Evolutionary conservation across 257 asterid genomes (phyloP).

Genomic region (Cordia subcordata): DNA sequence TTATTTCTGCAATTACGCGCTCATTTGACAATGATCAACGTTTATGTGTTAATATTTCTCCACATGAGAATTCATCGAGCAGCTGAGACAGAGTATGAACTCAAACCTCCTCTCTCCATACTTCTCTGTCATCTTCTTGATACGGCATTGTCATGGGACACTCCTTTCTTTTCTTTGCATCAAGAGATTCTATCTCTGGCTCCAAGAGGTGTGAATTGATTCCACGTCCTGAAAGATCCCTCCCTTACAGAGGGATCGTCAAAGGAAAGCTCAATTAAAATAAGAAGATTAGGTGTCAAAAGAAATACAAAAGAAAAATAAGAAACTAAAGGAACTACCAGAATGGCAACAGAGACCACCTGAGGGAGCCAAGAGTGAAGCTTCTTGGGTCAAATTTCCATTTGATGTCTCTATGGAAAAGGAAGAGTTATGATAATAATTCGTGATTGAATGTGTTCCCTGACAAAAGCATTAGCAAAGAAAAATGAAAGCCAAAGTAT

Average conservation of each 20-base stretch:
- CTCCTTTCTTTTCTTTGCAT: constrained; percentile 29
- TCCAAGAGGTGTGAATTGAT: constrained; percentile 26
- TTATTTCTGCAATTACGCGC: no score
- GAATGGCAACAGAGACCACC: constrained; percentile 38
- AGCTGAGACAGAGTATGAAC: background rate
- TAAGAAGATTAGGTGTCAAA: constrained; percentile 14
- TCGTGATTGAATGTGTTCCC: constrained; percentile 84
- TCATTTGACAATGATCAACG: no score
- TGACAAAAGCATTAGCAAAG: constrained; percentile 33
- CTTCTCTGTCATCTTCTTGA: constrained; percentile 35
- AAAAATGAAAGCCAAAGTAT: constrained; percentile 5
- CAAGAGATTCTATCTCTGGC: constrained; percentile 23
- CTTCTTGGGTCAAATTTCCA: constrained; percentile 33
- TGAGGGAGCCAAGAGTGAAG: constrained; percentile 36
- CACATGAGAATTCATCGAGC: background rate
- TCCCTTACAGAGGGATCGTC: background rate
- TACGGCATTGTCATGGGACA: constrained; percentile 19
- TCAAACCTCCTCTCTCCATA: constrained; percentile 38
- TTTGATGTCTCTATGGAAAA: constrained; percentile 30
- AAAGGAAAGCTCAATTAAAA: constrained; percentile 15
- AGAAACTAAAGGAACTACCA: constrained; percentile 11
- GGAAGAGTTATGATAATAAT: constrained; percentile 52
- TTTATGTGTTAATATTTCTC: no score
- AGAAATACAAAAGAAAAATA: background rate
- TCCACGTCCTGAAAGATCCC: constrained; percentile 27